These are phyloP conservation scores for Thalassiosira profunda DNA, from an alignment of 108 stramenopile species.

Conservation along the genomic window DNA sequence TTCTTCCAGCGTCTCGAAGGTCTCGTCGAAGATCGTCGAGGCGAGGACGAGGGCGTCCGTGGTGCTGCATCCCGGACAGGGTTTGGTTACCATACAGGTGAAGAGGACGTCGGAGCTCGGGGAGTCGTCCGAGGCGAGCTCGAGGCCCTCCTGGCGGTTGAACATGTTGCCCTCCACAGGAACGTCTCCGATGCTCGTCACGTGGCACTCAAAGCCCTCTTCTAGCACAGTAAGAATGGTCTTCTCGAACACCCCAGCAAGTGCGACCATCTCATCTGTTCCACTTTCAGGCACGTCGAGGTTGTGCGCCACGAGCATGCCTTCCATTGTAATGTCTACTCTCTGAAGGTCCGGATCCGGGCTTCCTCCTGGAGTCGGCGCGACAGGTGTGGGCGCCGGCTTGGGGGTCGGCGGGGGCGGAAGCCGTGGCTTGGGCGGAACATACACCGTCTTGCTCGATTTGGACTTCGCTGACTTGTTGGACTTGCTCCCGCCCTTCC, in stretches of 20 bases:
- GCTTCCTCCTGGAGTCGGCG: background rate
- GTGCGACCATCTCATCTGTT: background rate
- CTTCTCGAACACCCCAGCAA: background rate
- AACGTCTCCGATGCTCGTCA: constrained; percentile 19
- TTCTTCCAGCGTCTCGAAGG: constrained; percentile 21
- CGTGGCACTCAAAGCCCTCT: constrained; percentile 15
- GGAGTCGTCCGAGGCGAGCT: too few species aligned
- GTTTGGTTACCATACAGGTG: constrained; percentile 6
- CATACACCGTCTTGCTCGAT: too few species aligned
- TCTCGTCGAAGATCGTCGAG: constrained; percentile 20
- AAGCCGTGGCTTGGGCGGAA: background rate
- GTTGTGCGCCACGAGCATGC: background rate
- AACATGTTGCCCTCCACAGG: constrained; percentile 11
- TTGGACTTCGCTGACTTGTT: too few species aligned
- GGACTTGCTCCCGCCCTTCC: too few species aligned
- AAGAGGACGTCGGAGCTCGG: constrained; percentile 23
- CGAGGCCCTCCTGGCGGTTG: constrained; percentile 1
- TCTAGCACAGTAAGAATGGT: too few species aligned
- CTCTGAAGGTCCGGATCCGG: background rate
- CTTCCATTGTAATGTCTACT: constrained; percentile 3
- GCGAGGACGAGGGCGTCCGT: constrained; percentile 24
- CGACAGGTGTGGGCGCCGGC: background rate
- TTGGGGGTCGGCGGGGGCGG: background rate
- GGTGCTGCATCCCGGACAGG: constrained; percentile 32
- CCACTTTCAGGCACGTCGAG: background rate